Evolutionary conservation across 805 yeast genomes (phyloP), one percentile per base, ranked within the genome.

Genomic region (Candida corydali): DNA sequence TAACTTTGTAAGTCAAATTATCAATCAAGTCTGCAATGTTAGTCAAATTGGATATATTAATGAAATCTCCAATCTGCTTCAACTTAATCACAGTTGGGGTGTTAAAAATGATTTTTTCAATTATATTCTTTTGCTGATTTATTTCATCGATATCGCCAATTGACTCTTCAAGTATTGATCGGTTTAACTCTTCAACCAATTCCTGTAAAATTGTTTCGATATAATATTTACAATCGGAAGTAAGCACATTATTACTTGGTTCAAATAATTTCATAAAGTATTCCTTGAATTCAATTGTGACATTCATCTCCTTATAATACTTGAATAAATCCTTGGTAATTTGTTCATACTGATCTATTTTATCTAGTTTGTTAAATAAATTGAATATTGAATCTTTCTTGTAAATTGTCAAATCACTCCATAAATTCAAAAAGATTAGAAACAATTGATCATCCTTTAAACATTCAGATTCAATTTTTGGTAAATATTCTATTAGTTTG

Each of bases 151-250:
- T 40, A 4, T 31, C 35, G 41, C 43, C 26, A 20, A 20, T 20
- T 20, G 23, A 20, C 25, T 46, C 49, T 5, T 45, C 36, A 1
- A 38, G 37, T 1, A 54, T 37, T 5, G 52, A 23, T 8, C 46
- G 40, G 23, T 32, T 42, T 8, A 39, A 35, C 31, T 56, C 55
- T 10, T 43, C 47, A 22, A 47, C 48, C 29, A 57, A 42, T 22
- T 51, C 59, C 16, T 50, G 47, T 7, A 59, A 36, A 29, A 58
- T 37, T 23, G 50, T 52, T 23, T 60, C 59, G 7, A 59, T 42
- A 18, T 47, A 43, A 10, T 52, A 27, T 26, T 51, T 52, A 37
- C 58, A 43, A 12, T 47, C 48, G 3, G 57, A 37, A 11, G 53
- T 58, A 32, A 54, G 36, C 9, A 49, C 37, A 20, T 37, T 35